Conservation (phyloP, 306 rosid genomes). For the Hippophae tibetana region DNA sequence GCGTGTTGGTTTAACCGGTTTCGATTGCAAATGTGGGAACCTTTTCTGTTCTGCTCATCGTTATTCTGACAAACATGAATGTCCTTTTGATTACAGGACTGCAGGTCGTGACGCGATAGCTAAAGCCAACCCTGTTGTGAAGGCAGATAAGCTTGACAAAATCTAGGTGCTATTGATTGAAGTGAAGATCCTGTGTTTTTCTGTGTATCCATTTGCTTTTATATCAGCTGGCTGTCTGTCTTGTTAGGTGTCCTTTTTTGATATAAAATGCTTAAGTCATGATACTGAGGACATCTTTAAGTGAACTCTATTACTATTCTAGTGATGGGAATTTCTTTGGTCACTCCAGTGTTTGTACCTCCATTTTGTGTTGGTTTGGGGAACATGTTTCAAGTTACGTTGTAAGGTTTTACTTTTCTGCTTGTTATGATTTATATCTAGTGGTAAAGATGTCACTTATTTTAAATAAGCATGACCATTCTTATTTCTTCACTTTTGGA, state of each 20-base stretch:
- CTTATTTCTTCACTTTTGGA: too few species aligned
- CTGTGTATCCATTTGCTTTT: conserved; percentile 28
- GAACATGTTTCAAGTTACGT: conserved; percentile 29
- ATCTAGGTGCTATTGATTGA: conserved; percentile 31
- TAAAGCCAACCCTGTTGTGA: conserved; percentile 66
- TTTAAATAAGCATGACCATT: too few species aligned
- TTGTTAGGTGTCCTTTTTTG: conserved; percentile 32
- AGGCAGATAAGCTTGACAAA: conserved; percentile 74
- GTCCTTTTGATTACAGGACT: conserved; percentile 48
- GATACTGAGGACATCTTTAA: conserved; percentile 28
- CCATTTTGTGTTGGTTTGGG: conserved; percentile 47
- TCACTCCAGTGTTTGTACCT: conserved; percentile 35
- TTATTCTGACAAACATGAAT: conserved; percentile 60
- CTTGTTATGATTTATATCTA: conserved; percentile 31
- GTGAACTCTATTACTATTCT: conserved; percentile 37
- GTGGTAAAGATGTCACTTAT: conserved; percentile 4
- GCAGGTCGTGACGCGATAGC: conserved; percentile 61
- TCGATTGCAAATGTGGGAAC: conserved; percentile 67
- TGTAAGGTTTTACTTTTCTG: conserved; percentile 29
- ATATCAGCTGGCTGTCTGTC: conserved; percentile 28
- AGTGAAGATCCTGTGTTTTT: conserved; percentile 22
- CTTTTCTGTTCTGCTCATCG: conserved; percentile 57
- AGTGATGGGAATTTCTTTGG: conserved; percentile 30
- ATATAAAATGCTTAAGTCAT: conserved; percentile 23
- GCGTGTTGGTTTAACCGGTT: conserved; percentile 72